A percentile compares a stretch with the other conserved stretches of the same genome.
Evolutionary conservation across 2,329 filamentous ascomycete species (phyloP).

Genomic region (Endoconidiophora polonica): DNA sequence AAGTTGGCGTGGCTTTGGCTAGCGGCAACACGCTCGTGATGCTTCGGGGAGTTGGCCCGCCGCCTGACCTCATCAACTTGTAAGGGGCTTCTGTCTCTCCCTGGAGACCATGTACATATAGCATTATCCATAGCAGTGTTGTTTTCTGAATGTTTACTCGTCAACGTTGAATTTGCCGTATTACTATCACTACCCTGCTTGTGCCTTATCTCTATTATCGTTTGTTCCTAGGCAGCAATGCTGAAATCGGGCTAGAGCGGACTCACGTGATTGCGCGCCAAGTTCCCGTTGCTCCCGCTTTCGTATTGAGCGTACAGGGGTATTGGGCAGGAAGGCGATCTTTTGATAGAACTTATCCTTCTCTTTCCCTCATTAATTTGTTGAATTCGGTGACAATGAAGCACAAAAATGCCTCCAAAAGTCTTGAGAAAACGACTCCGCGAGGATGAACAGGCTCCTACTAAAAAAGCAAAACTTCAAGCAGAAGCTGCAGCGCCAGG

Average conservation of each 20-base stretch:
- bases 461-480: background rate
- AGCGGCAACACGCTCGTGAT: constrained; percentile 85
- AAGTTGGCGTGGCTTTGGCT: constrained; percentile 54
- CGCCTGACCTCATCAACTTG: constrained; percentile 48
- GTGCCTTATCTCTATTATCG: too few relatives aligned
- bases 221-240: too few relatives aligned
- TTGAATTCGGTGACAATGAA: background rate
- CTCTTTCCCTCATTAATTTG: background rate
- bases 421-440: constrained; percentile 50
- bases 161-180: too few relatives aligned
- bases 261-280: constrained; percentile 11
- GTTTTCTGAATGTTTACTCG: too few relatives aligned
- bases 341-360: background rate
- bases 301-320: background rate
- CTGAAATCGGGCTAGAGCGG: too few relatives aligned
- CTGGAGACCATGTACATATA: background rate
- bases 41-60: constrained; percentile 67
- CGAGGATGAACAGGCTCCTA: constrained; percentile 13
- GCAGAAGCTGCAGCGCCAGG: constrained; percentile 16
- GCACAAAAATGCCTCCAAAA: constrained; percentile 44
- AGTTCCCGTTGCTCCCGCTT: background rate
- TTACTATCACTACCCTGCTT: too few relatives aligned
- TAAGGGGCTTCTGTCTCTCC: background rate
- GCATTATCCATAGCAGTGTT: background rate
- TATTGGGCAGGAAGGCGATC: background rate